Base-by-base conservation (phyloP, 1,284 basidiomycete species). In the Apiotrichum mycotoxinovorans region DNA sequence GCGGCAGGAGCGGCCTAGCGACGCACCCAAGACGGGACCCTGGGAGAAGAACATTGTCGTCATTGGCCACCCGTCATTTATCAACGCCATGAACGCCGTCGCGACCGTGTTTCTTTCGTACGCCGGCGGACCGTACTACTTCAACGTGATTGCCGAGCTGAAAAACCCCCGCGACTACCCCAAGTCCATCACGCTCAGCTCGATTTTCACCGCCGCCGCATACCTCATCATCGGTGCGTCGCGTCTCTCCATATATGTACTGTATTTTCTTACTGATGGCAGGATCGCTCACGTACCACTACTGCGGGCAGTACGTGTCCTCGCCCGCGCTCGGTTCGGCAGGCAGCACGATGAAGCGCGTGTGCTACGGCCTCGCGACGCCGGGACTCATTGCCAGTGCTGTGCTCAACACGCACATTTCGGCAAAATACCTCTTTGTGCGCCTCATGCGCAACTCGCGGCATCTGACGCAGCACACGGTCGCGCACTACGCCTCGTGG, bases 401-500 rank as follows among this genome's bases (percentile, higher is more conserved):
- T 14, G 52, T 53, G 15, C 58, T 68, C 27, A 52, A 68, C 56
- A 61, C 57, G 30, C 68, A 58, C 35, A 50, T 25, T 22, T 18
- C 48, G 20, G 63, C 52, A 20, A 62, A 57, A 30, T 51, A 40
- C 45, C 38, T 66, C 38, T 64, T 66, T 34, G 63, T 66, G 44
- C 56, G 63, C 17, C 15, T 66, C 8, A 53, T 65, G 2, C 42
- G 46, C 15, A 77, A 79, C 56, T 79, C 81, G 8, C 69, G 71
- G 14, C 85, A 86, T 66, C 66, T 87, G 54, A 80, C 84, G 60
- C 77, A 76, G 14, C 82, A 84, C 58, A 85, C 84, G 0, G 5
- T 78, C 11, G 73, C 80, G 4, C 85, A 85, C 44, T 86, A 84
- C 83, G 61, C 71, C 18, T 73, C 78, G 3, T 87, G 85, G 85